A percentile compares a stretch with the other conserved stretches of the same genome.
phyloP scores from a whole-genome alignment of 768 basidiomycete genomes.

The Paxillus involutus region DNA sequence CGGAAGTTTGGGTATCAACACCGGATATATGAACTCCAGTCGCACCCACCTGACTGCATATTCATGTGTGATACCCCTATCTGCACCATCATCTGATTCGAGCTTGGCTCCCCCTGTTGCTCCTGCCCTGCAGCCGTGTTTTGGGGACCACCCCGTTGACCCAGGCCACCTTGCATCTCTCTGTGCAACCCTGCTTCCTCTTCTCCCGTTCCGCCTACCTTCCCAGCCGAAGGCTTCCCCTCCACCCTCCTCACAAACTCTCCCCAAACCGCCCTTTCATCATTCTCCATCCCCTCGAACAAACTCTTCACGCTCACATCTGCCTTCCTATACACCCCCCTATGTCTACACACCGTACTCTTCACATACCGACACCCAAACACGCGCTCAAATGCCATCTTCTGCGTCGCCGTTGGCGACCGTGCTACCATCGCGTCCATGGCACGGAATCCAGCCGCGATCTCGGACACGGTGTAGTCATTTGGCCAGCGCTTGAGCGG shows the following conservation, averaged over 20 bases:
- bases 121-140: constrained; percentile 10
- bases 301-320: constrained; percentile 43
- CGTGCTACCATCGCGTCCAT: constrained; percentile 40
- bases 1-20: not conserved
- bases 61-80: constrained; percentile 15
- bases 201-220: constrained; percentile 22
- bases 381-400: constrained; percentile 66
- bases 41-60: constrained; percentile 17
- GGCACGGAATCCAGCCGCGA: constrained; percentile 57
- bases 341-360: constrained; percentile 70
- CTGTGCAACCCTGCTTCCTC: constrained; percentile 19
- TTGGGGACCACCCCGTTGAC: constrained; percentile 1
- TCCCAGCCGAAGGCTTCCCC: constrained; percentile 40
- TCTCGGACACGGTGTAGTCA: constrained; percentile 69
- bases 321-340: constrained; percentile 66
- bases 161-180: constrained; percentile 15
- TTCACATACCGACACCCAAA: constrained; percentile 74
- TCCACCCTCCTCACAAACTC: constrained; percentile 67
- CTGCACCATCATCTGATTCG: constrained; percentile 17
- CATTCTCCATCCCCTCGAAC: constrained; percentile 54
- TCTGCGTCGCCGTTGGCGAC: constrained; percentile 53
- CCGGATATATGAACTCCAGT: not conserved
- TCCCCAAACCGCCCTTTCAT: constrained; percentile 64
- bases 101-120: constrained; percentile 14
- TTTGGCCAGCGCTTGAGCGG: constrained; percentile 76